phyloP scores from a whole-genome alignment of 257 asterid species.

The Nicotiana tomentosiformis region DNA sequence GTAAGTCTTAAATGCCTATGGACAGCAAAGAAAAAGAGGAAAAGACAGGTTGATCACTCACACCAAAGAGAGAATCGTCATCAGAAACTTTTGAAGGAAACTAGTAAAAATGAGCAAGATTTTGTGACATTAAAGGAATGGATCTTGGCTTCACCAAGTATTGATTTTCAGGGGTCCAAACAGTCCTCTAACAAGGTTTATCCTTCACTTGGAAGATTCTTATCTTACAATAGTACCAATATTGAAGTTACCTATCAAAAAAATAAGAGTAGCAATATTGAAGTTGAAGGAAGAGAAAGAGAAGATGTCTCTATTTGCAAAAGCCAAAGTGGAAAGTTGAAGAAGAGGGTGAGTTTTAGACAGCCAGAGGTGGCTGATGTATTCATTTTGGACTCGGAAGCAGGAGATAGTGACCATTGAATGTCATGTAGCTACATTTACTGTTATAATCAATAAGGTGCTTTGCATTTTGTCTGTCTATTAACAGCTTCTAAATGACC shows the following conservation, averaged over 20 bases:
- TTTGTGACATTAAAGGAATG: conserved; percentile 36
- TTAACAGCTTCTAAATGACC: background rate
- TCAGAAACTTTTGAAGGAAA: background rate
- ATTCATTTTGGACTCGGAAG: conserved; percentile 29
- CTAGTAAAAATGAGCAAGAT: background rate
- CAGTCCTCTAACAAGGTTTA: conserved; percentile 31
- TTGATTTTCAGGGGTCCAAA: conserved; percentile 15
- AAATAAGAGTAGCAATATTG: background rate
- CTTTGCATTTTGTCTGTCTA: background rate
- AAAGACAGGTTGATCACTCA: background rate
- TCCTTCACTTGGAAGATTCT: conserved; percentile 30
- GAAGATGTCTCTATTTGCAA: conserved; percentile 10
- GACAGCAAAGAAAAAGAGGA: conserved; percentile 12
- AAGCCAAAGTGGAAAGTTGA: conserved; percentile 22
- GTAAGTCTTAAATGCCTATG: conserved; percentile 23
- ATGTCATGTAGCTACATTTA: background rate
- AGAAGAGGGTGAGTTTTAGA: conserved; percentile 58
- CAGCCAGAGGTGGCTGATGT: conserved; percentile 53
- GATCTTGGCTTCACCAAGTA: conserved; percentile 38
- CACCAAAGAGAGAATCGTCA: conserved; percentile 16
- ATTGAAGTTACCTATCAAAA: background rate
- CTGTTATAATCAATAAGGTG: background rate
- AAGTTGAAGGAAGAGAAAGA: background rate
- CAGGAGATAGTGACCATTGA: background rate
- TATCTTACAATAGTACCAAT: background rate